phyloP scores from a whole-genome alignment of 2,329 filamentous ascomycete species.

The Amesomyces nigricolor region DNA sequence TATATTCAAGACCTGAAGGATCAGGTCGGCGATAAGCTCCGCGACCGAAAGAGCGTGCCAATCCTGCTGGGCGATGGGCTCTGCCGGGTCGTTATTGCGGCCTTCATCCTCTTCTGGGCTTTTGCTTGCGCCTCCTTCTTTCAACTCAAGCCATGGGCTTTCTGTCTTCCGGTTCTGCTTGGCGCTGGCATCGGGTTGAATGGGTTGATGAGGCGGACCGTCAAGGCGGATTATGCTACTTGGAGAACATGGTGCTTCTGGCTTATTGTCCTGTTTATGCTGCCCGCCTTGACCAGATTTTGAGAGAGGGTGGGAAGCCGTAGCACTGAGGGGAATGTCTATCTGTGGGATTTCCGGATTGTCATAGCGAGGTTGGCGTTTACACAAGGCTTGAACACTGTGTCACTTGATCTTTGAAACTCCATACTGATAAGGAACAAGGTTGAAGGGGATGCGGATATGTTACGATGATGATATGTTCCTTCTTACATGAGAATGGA shows the following conservation, averaged over 20 bases:
- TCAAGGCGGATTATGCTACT: slow-evolving; percentile 2
- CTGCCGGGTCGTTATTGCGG: slow-evolving; percentile 20
- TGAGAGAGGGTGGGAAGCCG: neutral
- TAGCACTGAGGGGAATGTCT: too few relatives aligned
- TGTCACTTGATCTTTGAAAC: too few relatives aligned
- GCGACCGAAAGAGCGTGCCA: slow-evolving; percentile 28
- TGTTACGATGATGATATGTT: too few relatives aligned
- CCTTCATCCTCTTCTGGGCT: slow-evolving; percentile 25
- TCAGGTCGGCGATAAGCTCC: slow-evolving; percentile 28
- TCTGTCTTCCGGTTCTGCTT: neutral
- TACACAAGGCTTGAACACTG: too few relatives aligned
- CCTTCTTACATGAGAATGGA: too few relatives aligned
- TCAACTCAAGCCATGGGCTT: slow-evolving; percentile 1
- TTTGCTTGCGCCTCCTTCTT: slow-evolving; percentile 23
- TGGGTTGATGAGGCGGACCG: neutral
- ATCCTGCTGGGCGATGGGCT: slow-evolving; percentile 28
- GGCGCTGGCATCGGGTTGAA: neutral
- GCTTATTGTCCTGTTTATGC: neutral
- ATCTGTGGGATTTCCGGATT: too few relatives aligned
- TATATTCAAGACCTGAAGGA: slow-evolving; percentile 38
- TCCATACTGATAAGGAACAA: too few relatives aligned
- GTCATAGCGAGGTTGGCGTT: too few relatives aligned
- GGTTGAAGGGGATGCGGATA: too few relatives aligned
- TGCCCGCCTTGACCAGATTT: neutral
- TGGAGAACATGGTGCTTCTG: slow-evolving; percentile 6